Evolutionary conservation across 1,284 basidiomycete genomes (phyloP).

Genomic region (Trametes versicolor): DNA sequence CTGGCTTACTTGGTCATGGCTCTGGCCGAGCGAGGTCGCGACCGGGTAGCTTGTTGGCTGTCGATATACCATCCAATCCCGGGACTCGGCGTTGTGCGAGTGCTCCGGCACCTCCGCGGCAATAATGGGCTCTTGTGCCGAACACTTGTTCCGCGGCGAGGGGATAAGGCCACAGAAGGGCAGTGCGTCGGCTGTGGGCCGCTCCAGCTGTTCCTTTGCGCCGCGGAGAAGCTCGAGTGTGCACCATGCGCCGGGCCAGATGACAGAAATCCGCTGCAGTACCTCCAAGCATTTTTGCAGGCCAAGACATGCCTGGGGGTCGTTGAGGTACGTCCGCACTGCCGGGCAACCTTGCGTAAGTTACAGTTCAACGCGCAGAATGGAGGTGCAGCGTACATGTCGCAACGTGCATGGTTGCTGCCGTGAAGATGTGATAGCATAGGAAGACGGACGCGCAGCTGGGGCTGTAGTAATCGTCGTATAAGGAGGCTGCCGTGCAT

Average conservation of each 20-base stretch:
- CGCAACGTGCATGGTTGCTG: conserved; percentile 84
- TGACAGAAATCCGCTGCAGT: conserved; percentile 72
- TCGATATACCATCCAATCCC: conserved; percentile 36
- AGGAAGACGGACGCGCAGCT: conserved; percentile 77
- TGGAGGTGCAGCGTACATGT: conserved; percentile 53
- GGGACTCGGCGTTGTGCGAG: conserved; percentile 22
- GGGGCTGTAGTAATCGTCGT: conserved; percentile 71
- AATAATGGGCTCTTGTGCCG: conserved; percentile 36
- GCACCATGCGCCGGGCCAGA: conserved; percentile 82
- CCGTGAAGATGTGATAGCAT: conserved; percentile 85
- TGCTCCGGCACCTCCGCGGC: conserved; percentile 29
- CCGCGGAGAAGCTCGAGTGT: conserved; percentile 79
- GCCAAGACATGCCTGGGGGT: conserved; percentile 74
- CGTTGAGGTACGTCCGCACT: conserved; percentile 71
- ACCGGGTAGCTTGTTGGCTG: conserved; percentile 33
- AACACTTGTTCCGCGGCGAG: conserved; percentile 36
- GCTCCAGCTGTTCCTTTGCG: conserved; percentile 58
- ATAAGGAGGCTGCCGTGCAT: conserved; percentile 56
- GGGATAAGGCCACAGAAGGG: conserved; percentile 23
- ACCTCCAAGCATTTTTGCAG: conserved; percentile 76
- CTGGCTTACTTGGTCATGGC: neutral
- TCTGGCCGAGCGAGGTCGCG: conserved; percentile 19
- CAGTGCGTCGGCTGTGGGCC: conserved; percentile 22
- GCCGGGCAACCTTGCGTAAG: conserved; percentile 20
- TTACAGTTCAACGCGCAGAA: conserved; percentile 29